These are phyloP conservation scores for Adansonia rubrostipa DNA, from an alignment of 441 rosid species.

Conservation along the genomic window DNA sequence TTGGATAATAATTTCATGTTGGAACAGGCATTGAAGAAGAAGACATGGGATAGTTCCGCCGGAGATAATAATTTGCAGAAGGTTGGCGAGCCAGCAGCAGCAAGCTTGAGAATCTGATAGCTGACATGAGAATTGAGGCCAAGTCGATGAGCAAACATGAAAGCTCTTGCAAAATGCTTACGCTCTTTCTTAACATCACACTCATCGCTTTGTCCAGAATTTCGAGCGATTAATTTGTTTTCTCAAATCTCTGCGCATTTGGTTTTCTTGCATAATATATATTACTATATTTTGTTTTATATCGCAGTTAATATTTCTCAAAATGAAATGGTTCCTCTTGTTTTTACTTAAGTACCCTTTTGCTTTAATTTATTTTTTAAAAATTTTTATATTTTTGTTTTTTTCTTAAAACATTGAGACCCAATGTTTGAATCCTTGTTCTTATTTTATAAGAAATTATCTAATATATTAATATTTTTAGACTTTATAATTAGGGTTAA, in stretches of 20 bases:
- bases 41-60: constrained; percentile 25
- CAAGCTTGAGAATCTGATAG: constrained; percentile 38
- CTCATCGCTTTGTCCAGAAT: constrained; percentile 25
- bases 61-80: background rate
- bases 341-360: too few relatives aligned
- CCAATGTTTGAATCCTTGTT: too few relatives aligned
- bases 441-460: too few relatives aligned
- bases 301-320: too few relatives aligned
- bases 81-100: constrained; percentile 22
- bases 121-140: constrained; percentile 37
- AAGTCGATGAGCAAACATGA: constrained; percentile 37
- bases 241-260: constrained; percentile 27
- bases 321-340: too few relatives aligned
- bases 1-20: constrained; percentile 22
- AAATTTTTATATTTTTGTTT: too few relatives aligned
- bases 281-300: too few relatives aligned
- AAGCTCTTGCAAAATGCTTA: constrained; percentile 35
- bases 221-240: background rate
- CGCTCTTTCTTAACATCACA: constrained; percentile 46
- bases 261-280: too few relatives aligned
- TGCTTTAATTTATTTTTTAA: too few relatives aligned
- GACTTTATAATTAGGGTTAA: too few relatives aligned
- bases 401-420: too few relatives aligned
- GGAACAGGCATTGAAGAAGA: constrained; percentile 32
- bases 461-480: too few relatives aligned